Base-by-base conservation (phyloP, 768 basidiomycete species). In the Lenzites betulinus region DNA sequence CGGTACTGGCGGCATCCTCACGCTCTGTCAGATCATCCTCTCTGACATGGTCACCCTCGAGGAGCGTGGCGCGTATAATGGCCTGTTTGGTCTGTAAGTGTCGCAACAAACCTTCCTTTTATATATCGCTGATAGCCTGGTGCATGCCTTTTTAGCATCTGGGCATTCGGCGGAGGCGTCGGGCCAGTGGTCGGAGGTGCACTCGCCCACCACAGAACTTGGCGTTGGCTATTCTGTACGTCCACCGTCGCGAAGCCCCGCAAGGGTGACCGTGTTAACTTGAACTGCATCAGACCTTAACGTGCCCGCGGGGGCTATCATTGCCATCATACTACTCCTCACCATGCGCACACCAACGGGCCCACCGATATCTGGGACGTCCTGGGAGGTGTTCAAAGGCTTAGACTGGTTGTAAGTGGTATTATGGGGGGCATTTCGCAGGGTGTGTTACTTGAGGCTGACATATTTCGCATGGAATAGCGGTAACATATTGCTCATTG, bases 11-110 rank as follows among this genome's bases (percentile, higher is more conserved):
- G 71, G 62, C 1, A 68, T 72, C 43, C 38, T 73, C 15, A 51
- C 65, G 28, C 52, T 70, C 22, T 63, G 70, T 11, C 72, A 75
- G 41, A 75, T 77, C 58, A 64, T 78, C 63, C 62, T 71, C 11
- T 67, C 73, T 16, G 78, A 79, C 58, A 65, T 78, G 3, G 73
- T 77, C 1, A 73, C 78, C 0, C 71, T 79, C 11, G 50, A 66
- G 2, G 73, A 77, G 52, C 73, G 78, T 2, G 78, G 77, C 2
- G 42, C 46, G 3, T 47, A 47, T 26, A 47, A 47, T 26, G 46
- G 46, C 6, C 46, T 47, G 3, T 47, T 47, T 20, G 46, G 46
- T 15, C 25, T 47, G 46, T 47, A 16, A 26, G 46, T 47, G 25
- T 16, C 6, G 11, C 41, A n/a, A n/a, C n/a, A n/a, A n/a, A n/a